These are phyloP conservation scores for Amanita molliuscula DNA, from an alignment of 768 basidiomycete genomes.

Conservation along the genomic window DNA sequence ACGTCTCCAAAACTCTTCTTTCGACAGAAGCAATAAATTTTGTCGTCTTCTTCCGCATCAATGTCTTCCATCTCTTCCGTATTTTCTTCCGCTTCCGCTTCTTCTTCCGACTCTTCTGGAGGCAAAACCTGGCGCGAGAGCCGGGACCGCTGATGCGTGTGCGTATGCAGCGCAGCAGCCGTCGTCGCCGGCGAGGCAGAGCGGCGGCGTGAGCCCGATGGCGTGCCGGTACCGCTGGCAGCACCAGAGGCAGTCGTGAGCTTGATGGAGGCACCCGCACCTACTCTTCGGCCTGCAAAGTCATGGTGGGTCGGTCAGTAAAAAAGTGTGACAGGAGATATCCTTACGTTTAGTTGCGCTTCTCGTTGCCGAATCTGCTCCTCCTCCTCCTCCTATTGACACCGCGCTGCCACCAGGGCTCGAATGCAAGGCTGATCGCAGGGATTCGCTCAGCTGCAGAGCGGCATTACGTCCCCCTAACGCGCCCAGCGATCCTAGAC, in stretches of 20 bases:
- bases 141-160: conserved; percentile 31
- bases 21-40: conserved; percentile 41
- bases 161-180: conserved; percentile 17
- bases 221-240: conserved; percentile 16
- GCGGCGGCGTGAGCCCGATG: conserved; percentile 18
- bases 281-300: conserved; percentile 29
- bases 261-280: conserved; percentile 30
- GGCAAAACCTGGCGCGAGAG: conserved; percentile 36
- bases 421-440: conserved; percentile 27
- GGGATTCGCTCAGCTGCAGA: conserved; percentile 30
- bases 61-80: conserved; percentile 23
- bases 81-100: conserved; percentile 21
- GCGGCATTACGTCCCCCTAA: conserved; percentile 21
- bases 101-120: conserved; percentile 29
- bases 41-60: conserved; percentile 39
- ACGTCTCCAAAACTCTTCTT: conserved; percentile 43
- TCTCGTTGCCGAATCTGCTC: conserved; percentile 11
- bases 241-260: conserved; percentile 20
- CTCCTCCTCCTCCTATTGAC: conserved; percentile 12
- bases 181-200: conserved; percentile 34
- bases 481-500: not conserved
- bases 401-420: conserved; percentile 20
- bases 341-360: conserved; percentile 32
- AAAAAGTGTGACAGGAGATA: not conserved
- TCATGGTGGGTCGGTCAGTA: not conserved